Conservation (phyloP, 192 early-diverging fungal species). For the Entomortierella lignicola region DNA sequence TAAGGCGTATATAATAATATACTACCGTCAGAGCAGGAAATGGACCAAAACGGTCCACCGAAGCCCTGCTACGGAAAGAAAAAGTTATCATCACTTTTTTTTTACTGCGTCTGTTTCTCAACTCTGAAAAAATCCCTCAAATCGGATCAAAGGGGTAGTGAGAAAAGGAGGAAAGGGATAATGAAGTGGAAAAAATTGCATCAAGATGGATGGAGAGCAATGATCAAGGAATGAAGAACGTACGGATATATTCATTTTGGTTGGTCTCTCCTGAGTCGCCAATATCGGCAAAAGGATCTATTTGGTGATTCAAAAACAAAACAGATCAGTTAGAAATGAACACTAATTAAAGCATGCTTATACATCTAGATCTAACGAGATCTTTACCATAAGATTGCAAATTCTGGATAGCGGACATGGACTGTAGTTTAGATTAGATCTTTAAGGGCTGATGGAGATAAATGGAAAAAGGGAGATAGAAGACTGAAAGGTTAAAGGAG, state of each 20-base stretch:
- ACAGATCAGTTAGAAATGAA: not conserved
- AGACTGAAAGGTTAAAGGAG: not conserved
- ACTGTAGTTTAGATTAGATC: not conserved
- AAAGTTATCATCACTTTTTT: conserved; percentile 57
- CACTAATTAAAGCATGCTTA: too few species aligned
- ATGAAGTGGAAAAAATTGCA: not conserved
- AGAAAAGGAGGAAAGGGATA: conserved; percentile 3
- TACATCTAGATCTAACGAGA: not conserved
- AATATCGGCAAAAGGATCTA: conserved; percentile 59
- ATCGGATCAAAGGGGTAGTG: not conserved
- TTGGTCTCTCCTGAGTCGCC: conserved; percentile 46
- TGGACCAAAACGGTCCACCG: conserved; percentile 51
- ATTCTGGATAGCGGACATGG: conserved; percentile 56
- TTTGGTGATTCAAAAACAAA: not conserved
- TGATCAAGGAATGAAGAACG: conserved; percentile 6
- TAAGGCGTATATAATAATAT: conserved; percentile 54
- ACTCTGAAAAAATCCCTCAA: not conserved
- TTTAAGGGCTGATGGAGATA: not conserved
- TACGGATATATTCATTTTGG: conserved; percentile 58
- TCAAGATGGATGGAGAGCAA: not conserved
- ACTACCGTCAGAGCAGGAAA: conserved; percentile 54
- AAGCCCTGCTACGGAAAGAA: conserved; percentile 51
- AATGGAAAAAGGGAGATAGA: not conserved
- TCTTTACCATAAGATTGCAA: conserved; percentile 56
- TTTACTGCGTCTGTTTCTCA: not conserved